Evolutionary conservation across 345 rosid species (phyloP).

Genomic region (Lagerstroemia speciosa): DNA sequence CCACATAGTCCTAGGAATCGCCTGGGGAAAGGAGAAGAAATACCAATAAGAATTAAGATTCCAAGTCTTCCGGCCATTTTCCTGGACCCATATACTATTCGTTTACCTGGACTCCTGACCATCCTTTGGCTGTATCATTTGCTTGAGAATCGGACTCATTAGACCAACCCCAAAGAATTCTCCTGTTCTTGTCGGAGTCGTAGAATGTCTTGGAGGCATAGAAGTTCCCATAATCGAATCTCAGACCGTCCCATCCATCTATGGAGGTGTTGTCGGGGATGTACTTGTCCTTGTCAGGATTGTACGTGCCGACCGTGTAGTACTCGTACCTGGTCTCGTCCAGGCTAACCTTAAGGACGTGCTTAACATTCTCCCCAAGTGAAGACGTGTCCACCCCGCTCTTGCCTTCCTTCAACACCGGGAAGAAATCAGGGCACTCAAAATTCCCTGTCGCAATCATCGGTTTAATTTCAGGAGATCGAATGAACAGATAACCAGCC

Average conservation of each 20-base stretch:
- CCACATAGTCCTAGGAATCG: slow-evolving; percentile 65
- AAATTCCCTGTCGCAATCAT: neutral
- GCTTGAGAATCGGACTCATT: slow-evolving; percentile 53
- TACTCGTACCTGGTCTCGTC: slow-evolving; percentile 66
- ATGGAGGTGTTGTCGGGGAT: slow-evolving; percentile 37
- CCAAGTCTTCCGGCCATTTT: neutral
- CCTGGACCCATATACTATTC: neutral
- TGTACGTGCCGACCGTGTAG: slow-evolving; percentile 57
- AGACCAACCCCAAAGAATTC: slow-evolving; percentile 78
- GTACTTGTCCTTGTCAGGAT: slow-evolving; percentile 32
- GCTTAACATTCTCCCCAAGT: slow-evolving; percentile 23
- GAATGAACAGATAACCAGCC: neutral
- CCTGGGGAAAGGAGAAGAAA: slow-evolving; percentile 6
- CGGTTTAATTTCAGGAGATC: neutral
- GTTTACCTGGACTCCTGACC: slow-evolving; percentile 81
- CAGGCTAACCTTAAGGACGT: slow-evolving; percentile 65
- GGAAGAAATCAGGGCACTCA: slow-evolving; percentile 87
- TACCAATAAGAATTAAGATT: neutral
- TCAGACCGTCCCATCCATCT: slow-evolving; percentile 72
- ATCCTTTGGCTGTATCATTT: slow-evolving; percentile 42
- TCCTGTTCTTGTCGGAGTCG: slow-evolving; percentile 35
- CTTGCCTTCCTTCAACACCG: slow-evolving; percentile 31
- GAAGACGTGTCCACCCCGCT: slow-evolving; percentile 44
- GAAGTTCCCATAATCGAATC: slow-evolving; percentile 70
- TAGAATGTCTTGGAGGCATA: slow-evolving; percentile 89